Evolutionary conservation across 805 yeast genomes (phyloP), one percentile per base, ranked within the genome.

Genomic region (Lipomyces yamadae): DNA sequence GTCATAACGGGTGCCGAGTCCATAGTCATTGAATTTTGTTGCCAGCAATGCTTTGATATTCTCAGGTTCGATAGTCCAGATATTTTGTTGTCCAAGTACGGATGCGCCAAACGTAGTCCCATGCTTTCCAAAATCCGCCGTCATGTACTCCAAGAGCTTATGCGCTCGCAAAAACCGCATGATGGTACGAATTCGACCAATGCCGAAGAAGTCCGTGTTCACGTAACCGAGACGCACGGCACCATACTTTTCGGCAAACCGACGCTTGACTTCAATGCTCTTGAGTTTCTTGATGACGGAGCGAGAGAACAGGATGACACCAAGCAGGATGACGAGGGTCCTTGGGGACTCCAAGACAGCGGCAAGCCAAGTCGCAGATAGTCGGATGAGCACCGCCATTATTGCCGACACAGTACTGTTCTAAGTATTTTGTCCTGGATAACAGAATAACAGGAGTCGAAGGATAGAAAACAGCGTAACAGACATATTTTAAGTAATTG

Each of bases 21-120:
- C 70, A 61, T 70, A 78, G 57, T 77, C 79, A 60, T 74, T 69
- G 66, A 77, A 78, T 37, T 72, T 70, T 3, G 78, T 75, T 13
- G 79, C 75, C 35, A 77, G 69, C 18, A 78, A 62, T 3, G 79
- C 67, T 67, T 76, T 74, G 65, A 78, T 64, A 63, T 78, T 77
- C 45, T 74, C 78, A 2, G 79, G 78, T 53, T 77, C 79, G 32
- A 55, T 32, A 4, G 69, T 66, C n/a, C 55, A 56, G 24, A 60
- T 24, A 42, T 53, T 53, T 24, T 34, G 33, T n/a, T 35, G 8
- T 6, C 63, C 63, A 4, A 66, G 60, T 4, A 60, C 18, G 32
- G 55, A 24, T 4, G 55, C 13, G 55, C 55, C 55, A 8, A 52
- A 52, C 3, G 55, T 52, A 52, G 18, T 52, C 24, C 55, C 55